Evolutionary conservation across 495 filamentous ascomycete species (phyloP), one percentile per base, ranked within the genome.

Genomic region (Hypoxylon rickii): DNA sequence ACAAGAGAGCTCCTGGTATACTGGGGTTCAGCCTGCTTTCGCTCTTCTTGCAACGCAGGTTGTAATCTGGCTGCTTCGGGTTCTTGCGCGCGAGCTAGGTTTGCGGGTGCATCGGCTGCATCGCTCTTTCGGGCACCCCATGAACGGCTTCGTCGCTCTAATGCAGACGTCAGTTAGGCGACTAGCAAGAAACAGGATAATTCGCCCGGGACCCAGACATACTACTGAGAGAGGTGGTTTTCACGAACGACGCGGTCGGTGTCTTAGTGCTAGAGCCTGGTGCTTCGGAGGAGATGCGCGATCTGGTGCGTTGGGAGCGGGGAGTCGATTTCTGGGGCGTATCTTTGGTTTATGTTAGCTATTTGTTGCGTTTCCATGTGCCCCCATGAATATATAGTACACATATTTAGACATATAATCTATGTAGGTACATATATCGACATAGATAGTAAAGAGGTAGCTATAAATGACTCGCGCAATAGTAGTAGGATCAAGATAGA

Each of bases 221-320:
- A 66, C 63, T 55, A 16, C 39, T 63, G 24, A n/a, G n/a, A n/a
- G n/a, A n/a, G n/a, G 2, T 13, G 15, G 12, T 15, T 29, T 45
- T 59, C 13, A 15, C 26, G 1, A 37, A 16, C 11, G 58, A 48
- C 1, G 53, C 48, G 6, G 32, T 21, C 7, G 60, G 63, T n/a
- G 49, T 24, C 13, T 56, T 64, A 7, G n/a, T 39, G 39, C 42
- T 46, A 10, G 57, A 53, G 24, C 24, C 47, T 1, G 63, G 60
- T 18, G 49, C 43, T 42, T 54, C 63, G 15, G 63, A 66, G 37
- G 66, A 64, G 34, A 69, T 60, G 37, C 60, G 66, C 54, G 63
- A 55, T 37, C 51, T 31, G 12, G 50, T 64, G n/a, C 56, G 66
- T 12, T 53, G 56, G 10, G 55, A 53, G 8, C 46, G 37, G 18